A percentile compares a stretch with the other conserved stretches of the same genome.
These are phyloP conservation scores for Xylaria sp. DNA, from an alignment of 495 filamentous ascomycete species.

Conservation along the genomic window DNA sequence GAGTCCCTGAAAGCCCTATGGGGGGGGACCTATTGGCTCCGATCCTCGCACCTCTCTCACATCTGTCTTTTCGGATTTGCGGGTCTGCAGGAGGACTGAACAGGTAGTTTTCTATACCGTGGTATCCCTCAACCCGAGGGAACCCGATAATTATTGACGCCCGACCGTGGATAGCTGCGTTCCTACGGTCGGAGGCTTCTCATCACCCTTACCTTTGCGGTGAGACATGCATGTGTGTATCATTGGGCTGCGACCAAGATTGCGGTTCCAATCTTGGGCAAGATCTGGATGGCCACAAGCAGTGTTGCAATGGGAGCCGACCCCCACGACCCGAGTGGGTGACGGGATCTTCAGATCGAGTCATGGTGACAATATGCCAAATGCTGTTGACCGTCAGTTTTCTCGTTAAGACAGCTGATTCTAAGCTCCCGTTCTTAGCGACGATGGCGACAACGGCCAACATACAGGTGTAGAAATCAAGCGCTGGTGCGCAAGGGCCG, in stretches of 20 bases:
- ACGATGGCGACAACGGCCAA: not conserved
- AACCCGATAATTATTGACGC: not conserved
- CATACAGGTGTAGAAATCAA: not conserved
- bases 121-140: not conserved
- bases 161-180: not conserved
- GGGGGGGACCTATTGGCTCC: not conserved
- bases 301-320: not conserved
- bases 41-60: not conserved
- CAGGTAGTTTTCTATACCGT: not conserved
- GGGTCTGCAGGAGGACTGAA: not conserved
- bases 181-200: not conserved
- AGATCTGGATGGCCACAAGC: not conserved
- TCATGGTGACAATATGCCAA: slow-evolving; percentile 6
- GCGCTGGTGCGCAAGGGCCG: not conserved
- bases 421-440: not conserved
- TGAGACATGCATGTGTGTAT: not conserved
- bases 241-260: too few species aligned
- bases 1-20: not conserved
- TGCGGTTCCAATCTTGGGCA: not conserved
- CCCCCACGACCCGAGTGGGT: slow-evolving; percentile 11
- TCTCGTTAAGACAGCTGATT: too few species aligned
- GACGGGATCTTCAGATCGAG: not conserved
- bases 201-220: not conserved
- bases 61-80: not conserved
- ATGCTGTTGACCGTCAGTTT: slow-evolving; percentile 8